phyloP scores from a whole-genome alignment of 148 eudicot species.

The Persicaria tinctoria region DNA sequence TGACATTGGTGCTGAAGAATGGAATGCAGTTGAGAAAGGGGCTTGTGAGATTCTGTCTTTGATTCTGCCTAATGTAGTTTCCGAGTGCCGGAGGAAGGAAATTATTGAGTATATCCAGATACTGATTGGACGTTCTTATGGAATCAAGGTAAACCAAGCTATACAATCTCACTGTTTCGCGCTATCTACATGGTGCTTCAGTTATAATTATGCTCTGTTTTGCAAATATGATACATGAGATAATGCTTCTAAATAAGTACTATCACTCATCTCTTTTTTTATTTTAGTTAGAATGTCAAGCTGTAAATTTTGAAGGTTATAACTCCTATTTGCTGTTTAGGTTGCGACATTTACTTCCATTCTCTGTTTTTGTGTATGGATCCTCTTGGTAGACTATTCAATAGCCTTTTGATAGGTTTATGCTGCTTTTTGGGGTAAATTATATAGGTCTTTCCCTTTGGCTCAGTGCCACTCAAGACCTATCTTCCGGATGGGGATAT shows the following conservation, averaged over 20 bases:
- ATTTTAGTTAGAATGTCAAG: no score
- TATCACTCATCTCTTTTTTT: neutral
- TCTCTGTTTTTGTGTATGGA: no score
- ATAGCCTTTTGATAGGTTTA: no score
- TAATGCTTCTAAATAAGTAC: neutral
- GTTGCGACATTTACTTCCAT: no score
- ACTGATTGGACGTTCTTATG: slow-evolving; percentile 26
- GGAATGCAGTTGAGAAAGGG: slow-evolving; percentile 27
- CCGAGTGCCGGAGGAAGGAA: slow-evolving; percentile 28
- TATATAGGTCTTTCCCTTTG: no score
- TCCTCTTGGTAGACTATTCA: no score
- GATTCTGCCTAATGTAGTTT: slow-evolving; percentile 27
- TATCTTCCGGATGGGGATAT: no score
- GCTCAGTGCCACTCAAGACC: no score
- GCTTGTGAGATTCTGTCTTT: slow-evolving; percentile 22
- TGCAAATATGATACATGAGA: neutral
- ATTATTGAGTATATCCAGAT: slow-evolving; percentile 30
- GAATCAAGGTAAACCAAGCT: slow-evolving; percentile 20
- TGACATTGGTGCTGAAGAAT: slow-evolving; percentile 19
- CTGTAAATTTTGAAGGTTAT: no score
- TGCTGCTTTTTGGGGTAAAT: no score
- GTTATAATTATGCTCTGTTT: neutral
- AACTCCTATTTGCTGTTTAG: no score
- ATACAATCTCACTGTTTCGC: neutral
- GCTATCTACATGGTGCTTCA: neutral